Evolutionary conservation across 202 grass and related monocot species (phyloP).

Genomic region (Schoenoplectus tabernaemontani): DNA sequence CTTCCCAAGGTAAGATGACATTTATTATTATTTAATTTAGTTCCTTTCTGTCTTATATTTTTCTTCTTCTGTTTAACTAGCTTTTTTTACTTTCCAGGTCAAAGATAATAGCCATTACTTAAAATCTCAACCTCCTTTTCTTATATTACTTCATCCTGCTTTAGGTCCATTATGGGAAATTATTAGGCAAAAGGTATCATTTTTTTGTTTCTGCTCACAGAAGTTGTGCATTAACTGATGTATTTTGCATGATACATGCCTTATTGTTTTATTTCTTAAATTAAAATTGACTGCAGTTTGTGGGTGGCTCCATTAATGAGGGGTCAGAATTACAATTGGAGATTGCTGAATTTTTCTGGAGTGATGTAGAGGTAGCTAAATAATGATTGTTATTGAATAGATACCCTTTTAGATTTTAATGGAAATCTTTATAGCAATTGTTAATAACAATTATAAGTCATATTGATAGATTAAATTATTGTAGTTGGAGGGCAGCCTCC

Average conservation of each 20-base stretch:
- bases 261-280: constrained; percentile 24
- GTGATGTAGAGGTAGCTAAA: constrained; percentile 73
- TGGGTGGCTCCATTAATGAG: constrained; percentile 59
- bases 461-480: constrained; percentile 19
- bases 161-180: constrained; percentile 96
- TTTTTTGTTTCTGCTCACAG: constrained; percentile 3
- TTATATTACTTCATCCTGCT: constrained; percentile 97
- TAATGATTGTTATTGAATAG: constrained; percentile 8
- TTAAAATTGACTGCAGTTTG: constrained; percentile 43
- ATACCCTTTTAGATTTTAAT: neutral
- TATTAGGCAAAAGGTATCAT: constrained; percentile 71
- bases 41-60: neutral
- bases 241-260: neutral
- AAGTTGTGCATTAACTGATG: neutral
- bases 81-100: constrained; percentile 47
- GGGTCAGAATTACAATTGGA: constrained; percentile 97
- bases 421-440: neutral
- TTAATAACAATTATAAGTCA: neutral
- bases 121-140: constrained; percentile 58
- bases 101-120: constrained; percentile 83
- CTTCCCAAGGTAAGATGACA: constrained; percentile 52
- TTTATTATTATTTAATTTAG: constrained; percentile 25
- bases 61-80: constrained; percentile 3
- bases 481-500: constrained; percentile 81
- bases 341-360: constrained; percentile 86